Evolutionary conservation across 495 filamentous ascomycete genomes (phyloP).

Genomic region (Apiosordaria backusii): DNA sequence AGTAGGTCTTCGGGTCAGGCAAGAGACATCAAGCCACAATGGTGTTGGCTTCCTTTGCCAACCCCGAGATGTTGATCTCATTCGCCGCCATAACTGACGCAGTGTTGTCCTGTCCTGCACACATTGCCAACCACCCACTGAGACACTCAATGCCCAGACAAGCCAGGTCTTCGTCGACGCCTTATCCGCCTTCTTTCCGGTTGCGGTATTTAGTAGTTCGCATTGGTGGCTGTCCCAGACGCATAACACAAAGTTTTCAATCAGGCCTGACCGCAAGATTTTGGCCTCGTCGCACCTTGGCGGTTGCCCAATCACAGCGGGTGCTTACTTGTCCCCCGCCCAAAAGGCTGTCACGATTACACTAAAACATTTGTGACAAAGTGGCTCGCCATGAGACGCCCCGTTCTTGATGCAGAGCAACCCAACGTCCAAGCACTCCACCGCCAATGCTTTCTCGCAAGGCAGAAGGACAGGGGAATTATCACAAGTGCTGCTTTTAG

Average conservation of each 20-base stretch:
- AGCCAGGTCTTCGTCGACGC: neutral
- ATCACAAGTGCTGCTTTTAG: neutral
- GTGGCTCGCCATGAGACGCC: neutral
- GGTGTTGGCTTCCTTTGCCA: neutral
- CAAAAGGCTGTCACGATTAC: neutral
- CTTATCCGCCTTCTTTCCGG: neutral
- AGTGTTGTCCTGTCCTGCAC: neutral
- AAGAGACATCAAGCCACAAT: neutral
- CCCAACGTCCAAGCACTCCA: slow-evolving; percentile 4
- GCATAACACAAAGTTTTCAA: neutral
- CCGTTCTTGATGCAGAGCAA: slow-evolving; percentile 4
- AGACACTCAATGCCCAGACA: neutral
- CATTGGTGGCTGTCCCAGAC: neutral
- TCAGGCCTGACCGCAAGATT: slow-evolving; percentile 7
- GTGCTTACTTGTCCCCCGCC: neutral
- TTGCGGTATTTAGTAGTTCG: neutral
- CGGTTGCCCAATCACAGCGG: slow-evolving; percentile 1
- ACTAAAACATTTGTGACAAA: neutral
- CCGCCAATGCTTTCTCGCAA: neutral
- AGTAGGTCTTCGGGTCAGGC: neutral
- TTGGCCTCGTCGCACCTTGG: neutral
- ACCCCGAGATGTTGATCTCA: neutral
- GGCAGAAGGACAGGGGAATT: neutral
- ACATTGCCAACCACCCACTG: neutral
- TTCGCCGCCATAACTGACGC: neutral